Base-by-base conservation (phyloP, 2,329 filamentous ascomycete species). In the Rugonectria rugulosa region DNA sequence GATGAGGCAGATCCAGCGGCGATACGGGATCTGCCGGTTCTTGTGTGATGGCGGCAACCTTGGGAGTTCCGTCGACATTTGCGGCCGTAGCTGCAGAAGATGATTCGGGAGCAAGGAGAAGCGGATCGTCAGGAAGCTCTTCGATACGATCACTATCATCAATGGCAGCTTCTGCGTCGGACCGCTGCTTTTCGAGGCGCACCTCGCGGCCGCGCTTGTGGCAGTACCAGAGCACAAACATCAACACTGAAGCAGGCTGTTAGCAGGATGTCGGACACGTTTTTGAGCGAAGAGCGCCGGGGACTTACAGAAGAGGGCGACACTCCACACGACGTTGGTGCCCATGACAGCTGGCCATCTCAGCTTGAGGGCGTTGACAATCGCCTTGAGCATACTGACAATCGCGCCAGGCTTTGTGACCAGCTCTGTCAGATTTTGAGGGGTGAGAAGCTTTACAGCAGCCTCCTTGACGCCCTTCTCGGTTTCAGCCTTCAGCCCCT, bases 221-320 rank as follows among this genome's bases (percentile, higher is more conserved):
- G 77, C 93, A 98, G 77, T 98, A 99, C 93, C 94, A 99, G 67
- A 98, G 88, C 38, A 96, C 91, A 70, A 97, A 95, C 53, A 99
- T 83, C 14, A 98, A 82, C 50, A 98, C 91, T 90, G 52, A 59
- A 12, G 2, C 6, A 11, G 3, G 12, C 42, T 15, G 26, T 62
- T 41, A 60, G 56, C 12, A 24, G 37, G 17, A 26, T n/a, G 11
- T 6, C 9, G 21, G n/a, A 9, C 7, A 6, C 20, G 14, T 20
- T n/a, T 9, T 5, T 31, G 5, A 14, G 15, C 34, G 11, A 23
- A 4, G 14, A 12, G 3, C 14, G n/a, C 14, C 14, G 5, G 20
- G 19, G 17, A 71, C 89, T 81, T 82, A 94, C 92, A 80, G 68
- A 96, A 96, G 2, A 98, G 78, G 0, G 91, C 92, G 62, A 98